A percentile compares a stretch with the other conserved stretches of the same genome.
Evolutionary conservation across 1,284 basidiomycete species (phyloP).

Genomic region (Naganishia sp.): DNA sequence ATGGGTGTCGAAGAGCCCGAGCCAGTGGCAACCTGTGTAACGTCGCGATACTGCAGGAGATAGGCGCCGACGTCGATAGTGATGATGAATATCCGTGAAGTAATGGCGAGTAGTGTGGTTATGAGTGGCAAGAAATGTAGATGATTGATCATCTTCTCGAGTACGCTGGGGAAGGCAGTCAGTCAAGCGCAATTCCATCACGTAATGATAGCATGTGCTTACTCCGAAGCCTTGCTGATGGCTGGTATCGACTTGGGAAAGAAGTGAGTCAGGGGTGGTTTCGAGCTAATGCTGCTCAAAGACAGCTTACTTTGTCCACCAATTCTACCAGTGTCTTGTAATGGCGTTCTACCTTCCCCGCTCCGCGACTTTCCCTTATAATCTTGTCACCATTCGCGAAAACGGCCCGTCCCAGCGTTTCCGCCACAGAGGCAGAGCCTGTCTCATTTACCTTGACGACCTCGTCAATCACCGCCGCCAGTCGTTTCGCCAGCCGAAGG

Average conservation of each 20-base stretch:
- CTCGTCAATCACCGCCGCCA: constrained; percentile 9
- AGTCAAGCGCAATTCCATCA: not conserved
- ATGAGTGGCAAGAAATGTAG: constrained; percentile 34
- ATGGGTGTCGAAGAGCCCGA: not conserved
- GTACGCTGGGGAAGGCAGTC: not conserved
- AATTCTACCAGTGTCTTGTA: not conserved
- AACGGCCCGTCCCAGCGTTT: not conserved
- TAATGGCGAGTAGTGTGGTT: constrained; percentile 29
- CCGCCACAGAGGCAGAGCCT: constrained; percentile 2
- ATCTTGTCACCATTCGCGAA: not conserved
- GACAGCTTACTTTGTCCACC: constrained; percentile 21
- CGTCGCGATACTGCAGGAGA: constrained; percentile 14
- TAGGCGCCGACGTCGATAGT: constrained; percentile 21
- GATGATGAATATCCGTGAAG: constrained; percentile 29
- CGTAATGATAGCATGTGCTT: not conserved
- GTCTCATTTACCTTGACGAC: constrained; percentile 7
- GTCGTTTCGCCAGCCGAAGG: constrained; percentile 12
- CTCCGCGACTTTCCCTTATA: not conserved
- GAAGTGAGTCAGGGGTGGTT: not conserved
- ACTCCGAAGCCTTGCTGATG: constrained; percentile 29
- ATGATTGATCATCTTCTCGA: constrained; percentile 33
- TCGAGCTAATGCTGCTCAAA: not conserved
- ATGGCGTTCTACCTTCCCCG: not conserved
- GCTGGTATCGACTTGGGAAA: constrained; percentile 23
- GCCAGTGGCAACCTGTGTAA: not conserved